phyloP scores from a whole-genome alignment of 257 asterid genomes.

The Ocimum tenuiflorum region DNA sequence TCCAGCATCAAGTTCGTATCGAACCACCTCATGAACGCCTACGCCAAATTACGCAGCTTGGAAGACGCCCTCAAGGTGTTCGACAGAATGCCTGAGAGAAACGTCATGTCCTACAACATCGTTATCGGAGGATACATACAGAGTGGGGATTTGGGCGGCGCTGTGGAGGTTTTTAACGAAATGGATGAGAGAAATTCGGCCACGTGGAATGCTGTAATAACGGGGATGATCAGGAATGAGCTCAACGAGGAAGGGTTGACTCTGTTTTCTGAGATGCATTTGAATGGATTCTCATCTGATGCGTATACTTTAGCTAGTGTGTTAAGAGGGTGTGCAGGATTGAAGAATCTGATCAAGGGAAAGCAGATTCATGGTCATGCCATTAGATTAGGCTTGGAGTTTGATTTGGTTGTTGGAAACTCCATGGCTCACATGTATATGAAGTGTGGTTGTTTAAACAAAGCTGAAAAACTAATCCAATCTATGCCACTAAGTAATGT shows the following conservation, averaged over 20 bases:
- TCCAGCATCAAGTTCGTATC: constrained; percentile 45
- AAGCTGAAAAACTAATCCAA: constrained; percentile 59
- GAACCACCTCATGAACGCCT: constrained; percentile 61
- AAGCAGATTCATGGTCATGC: constrained; percentile 56
- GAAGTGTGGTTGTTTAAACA: constrained; percentile 55
- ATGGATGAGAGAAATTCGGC: constrained; percentile 72
- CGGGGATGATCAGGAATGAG: constrained; percentile 59
- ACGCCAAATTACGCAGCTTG: constrained; percentile 45
- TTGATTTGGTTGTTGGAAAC: constrained; percentile 58
- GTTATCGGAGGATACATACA: constrained; percentile 65
- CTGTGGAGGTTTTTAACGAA: constrained; percentile 47
- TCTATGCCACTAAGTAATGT: constrained; percentile 48
- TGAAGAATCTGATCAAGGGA: constrained; percentile 63
- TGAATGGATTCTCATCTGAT: constrained; percentile 52
- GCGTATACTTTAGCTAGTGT: constrained; percentile 71
- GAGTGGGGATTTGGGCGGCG: constrained; percentile 44
- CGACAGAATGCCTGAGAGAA: constrained; percentile 50
- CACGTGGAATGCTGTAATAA: constrained; percentile 79
- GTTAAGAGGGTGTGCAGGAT: constrained; percentile 80
- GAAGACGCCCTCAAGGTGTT: constrained; percentile 44
- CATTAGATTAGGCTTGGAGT: constrained; percentile 45
- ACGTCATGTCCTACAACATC: constrained; percentile 73
- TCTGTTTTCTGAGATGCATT: constrained; percentile 50
- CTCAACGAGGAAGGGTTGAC: constrained; percentile 50
- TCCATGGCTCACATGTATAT: constrained; percentile 78